Conservation (phyloP, 768 basidiomycete genomes). For the Suillus discolor region DNA sequence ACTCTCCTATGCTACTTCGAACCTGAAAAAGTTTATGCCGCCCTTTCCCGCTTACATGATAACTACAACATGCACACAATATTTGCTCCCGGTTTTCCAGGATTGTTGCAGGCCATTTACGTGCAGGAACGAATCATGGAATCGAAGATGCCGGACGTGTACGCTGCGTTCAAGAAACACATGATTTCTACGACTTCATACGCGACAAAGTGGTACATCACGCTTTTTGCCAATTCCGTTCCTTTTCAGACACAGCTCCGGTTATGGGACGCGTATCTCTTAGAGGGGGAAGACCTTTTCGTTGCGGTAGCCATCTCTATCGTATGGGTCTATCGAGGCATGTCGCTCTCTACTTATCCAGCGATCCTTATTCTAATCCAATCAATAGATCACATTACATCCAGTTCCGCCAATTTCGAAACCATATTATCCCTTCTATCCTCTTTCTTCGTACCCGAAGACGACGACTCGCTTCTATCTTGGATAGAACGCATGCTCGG, state of each 20-base stretch:
- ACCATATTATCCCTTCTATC: slow-evolving; percentile 89
- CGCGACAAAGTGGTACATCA: slow-evolving; percentile 99
- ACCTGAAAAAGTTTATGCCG: slow-evolving; percentile 84
- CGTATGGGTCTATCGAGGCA: slow-evolving; percentile 89
- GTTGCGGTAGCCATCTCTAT: slow-evolving; percentile 85
- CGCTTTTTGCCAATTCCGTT: slow-evolving; percentile 92
- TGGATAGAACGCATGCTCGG: slow-evolving; percentile 73
- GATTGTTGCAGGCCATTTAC: slow-evolving; percentile 93
- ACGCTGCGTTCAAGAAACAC: slow-evolving; percentile 81
- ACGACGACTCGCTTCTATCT: slow-evolving; percentile 76
- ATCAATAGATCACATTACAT: slow-evolving; percentile 76
- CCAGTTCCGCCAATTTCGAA: slow-evolving; percentile 82
- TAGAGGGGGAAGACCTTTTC: slow-evolving; percentile 90
- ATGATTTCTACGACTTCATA: slow-evolving; percentile 93
- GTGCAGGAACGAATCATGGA: slow-evolving; percentile 91
- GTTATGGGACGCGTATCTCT: slow-evolving; percentile 91
- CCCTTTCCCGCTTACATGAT: slow-evolving; percentile 88
- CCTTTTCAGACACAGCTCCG: slow-evolving; percentile 94
- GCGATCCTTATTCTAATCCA: slow-evolving; percentile 10
- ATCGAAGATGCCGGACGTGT: slow-evolving; percentile 88
- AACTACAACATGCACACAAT: slow-evolving; percentile 84
- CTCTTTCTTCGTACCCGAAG: slow-evolving; percentile 92
- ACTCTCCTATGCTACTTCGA: slow-evolving; percentile 93
- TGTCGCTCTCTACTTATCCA: slow-evolving; percentile 23
- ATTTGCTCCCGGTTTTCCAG: slow-evolving; percentile 94